phyloP scores from a whole-genome alignment of 768 basidiomycete species.

The Leccinum obscurum region DNA sequence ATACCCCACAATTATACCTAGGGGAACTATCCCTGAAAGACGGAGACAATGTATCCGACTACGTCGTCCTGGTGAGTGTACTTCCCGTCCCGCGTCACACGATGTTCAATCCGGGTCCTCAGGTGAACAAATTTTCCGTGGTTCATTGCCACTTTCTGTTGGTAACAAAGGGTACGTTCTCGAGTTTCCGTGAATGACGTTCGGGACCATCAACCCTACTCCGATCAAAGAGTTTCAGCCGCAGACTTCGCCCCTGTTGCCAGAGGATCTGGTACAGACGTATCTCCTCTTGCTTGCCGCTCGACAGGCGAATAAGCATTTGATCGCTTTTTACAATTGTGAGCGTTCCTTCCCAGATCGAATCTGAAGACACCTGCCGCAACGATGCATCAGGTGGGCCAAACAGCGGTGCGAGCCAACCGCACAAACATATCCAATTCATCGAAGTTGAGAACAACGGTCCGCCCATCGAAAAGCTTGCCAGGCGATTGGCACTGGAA shows the following conservation, averaged over 20 bases:
- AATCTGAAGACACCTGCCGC: neutral
- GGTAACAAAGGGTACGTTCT: slow-evolving; percentile 71
- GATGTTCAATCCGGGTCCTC: neutral
- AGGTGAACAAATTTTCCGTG: slow-evolving; percentile 89
- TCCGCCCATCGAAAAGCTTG: slow-evolving; percentile 77
- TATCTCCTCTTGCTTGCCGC: slow-evolving; percentile 76
- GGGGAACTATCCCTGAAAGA: slow-evolving; percentile 63
- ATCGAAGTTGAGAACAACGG: slow-evolving; percentile 62
- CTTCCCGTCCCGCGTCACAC: neutral
- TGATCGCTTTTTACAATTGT: slow-evolving; percentile 94
- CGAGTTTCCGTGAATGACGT: neutral
- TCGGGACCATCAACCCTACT: slow-evolving; percentile 2
- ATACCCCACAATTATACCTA: slow-evolving; percentile 70
- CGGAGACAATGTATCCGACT: slow-evolving; percentile 52
- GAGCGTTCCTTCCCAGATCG: slow-evolving; percentile 20
- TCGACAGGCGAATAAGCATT: slow-evolving; percentile 52
- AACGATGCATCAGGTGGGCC: slow-evolving; percentile 55
- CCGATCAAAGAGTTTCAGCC: slow-evolving; percentile 59
- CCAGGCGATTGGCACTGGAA: slow-evolving; percentile 57
- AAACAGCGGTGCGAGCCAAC: slow-evolving; percentile 84
- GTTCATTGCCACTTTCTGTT: slow-evolving; percentile 86
- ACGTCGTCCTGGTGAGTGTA: slow-evolving; percentile 67
- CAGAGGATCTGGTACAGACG: slow-evolving; percentile 73
- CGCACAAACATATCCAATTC: slow-evolving; percentile 91
- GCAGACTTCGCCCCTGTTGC: slow-evolving; percentile 79